phyloP scores from a whole-genome alignment of 148 eudicot species.

The Persicaria tinctoria region DNA sequence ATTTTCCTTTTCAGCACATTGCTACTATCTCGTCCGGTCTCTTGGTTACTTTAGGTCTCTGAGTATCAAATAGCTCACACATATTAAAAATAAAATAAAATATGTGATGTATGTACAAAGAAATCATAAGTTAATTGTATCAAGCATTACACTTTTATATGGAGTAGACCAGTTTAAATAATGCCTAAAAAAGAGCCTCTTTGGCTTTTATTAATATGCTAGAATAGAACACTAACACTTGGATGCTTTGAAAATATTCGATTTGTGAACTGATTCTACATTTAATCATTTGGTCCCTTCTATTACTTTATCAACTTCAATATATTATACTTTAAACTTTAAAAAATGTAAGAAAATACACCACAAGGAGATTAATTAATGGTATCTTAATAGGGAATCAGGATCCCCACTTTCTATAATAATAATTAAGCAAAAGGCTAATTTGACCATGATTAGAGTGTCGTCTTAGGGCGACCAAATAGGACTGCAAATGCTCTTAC shows the following conservation, averaged over 20 bases:
- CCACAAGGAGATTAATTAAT: background rate
- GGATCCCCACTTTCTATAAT: background rate
- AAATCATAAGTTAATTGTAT: background rate
- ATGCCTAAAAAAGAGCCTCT: background rate
- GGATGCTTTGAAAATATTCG: background rate
- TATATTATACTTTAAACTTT: background rate
- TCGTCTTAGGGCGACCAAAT: background rate
- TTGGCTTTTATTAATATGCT: slow-evolving; percentile 6
- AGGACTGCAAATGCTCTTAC: slow-evolving; percentile 12
- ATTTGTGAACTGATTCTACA: background rate
- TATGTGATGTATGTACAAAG: no score
- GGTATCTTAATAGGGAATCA: slow-evolving; percentile 7
- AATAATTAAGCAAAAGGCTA: slow-evolving; percentile 4
- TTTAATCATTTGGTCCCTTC: slow-evolving; percentile 7
- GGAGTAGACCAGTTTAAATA: background rate
- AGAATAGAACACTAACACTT: background rate
- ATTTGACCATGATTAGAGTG: background rate
- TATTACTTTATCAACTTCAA: background rate
- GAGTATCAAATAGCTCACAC: no score
- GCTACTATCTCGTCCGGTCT: background rate
- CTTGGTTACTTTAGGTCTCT: no score
- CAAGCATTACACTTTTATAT: background rate
- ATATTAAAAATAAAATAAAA: no score
- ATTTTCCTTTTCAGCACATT: background rate
- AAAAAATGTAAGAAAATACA: background rate